A percentile compares a stretch with the other conserved stretches of the same genome.
phyloP scores from a whole-genome alignment of 345 rosid genomes.

The Eucalyptus tenuipes region DNA sequence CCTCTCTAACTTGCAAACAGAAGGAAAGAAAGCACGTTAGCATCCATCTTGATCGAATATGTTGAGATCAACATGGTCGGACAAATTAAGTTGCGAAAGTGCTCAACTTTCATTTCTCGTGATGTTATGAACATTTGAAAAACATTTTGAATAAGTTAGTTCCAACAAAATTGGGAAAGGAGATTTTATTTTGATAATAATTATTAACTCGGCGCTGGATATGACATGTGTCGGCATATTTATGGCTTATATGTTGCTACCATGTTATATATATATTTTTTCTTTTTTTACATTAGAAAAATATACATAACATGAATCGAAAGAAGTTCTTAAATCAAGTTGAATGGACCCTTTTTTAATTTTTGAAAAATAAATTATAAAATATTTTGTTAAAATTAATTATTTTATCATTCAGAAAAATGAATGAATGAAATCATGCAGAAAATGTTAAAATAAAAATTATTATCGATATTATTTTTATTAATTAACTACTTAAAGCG shows the following conservation, averaged over 20 bases:
- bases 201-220: no score
- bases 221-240: neutral
- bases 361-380: neutral
- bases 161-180: neutral
- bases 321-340: neutral
- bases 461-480: neutral
- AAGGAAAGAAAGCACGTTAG: no score
- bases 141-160: neutral
- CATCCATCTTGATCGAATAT: neutral
- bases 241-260: neutral
- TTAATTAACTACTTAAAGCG: neutral
- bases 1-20: neutral
- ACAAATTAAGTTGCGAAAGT: fast-evolving
- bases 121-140: fast-evolving
- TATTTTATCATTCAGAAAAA: neutral
- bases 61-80: fast-evolving
- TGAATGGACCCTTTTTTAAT: fast-evolving
- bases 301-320: neutral
- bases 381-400: fast-evolving
- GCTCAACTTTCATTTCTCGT: neutral
- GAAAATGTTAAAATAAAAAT: no score
- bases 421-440: fast-evolving
- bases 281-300: neutral
- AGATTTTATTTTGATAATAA: neutral
- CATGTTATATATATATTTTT: no score